Evolutionary conservation across 2,329 filamentous ascomycete species (phyloP), one percentile per base, ranked within the genome.

Genomic region (Aspergillus alliaceus): DNA sequence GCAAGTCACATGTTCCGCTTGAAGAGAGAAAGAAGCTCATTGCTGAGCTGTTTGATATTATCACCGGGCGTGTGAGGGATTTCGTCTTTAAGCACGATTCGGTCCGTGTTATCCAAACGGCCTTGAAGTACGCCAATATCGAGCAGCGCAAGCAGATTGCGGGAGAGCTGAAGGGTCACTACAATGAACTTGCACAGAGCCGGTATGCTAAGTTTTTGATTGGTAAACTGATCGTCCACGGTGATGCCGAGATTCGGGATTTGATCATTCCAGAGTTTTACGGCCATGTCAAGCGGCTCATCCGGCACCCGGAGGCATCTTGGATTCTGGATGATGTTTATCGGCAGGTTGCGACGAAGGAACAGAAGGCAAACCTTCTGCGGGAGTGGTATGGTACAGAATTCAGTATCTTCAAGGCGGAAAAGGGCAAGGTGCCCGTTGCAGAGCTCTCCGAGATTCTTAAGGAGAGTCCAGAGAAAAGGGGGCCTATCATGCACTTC

Each of bases 311-410:
- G 1, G 96, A 99, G 76, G 95, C 91, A 31, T 93, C 91, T 39
- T 99, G 95, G 93, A 98, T 99, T 66, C 80, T 99, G 40, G 96
- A 99, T 74, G 95, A 99, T 74, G 90, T 97, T 64, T 99, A 98
- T 79, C 87, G 95, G 59, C 89, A 89, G 48, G 88, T 93, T 56
- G 93, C 93, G 9, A 95, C 90, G 22, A 87, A 88, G 69, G 84
- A 90, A 66, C 95, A 99, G 72, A 96, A 93, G 77, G 88, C 89
- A 32, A 85, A 85, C 48, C 82, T 99, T 59, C 82, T 99, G 58
- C 84, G 93, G 53, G 95, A 99, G 75, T 99, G 95, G 92, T 99
- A 97, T 73, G 95, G 95, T 1, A 84, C 93, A 1, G 95, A 98
- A 71, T 99, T 96, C 71, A 86, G 90, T 14, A 83, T 98, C 42